Conservation (phyloP, 2,329 filamentous ascomycete genomes). For the Fusarium mundagurra region DNA sequence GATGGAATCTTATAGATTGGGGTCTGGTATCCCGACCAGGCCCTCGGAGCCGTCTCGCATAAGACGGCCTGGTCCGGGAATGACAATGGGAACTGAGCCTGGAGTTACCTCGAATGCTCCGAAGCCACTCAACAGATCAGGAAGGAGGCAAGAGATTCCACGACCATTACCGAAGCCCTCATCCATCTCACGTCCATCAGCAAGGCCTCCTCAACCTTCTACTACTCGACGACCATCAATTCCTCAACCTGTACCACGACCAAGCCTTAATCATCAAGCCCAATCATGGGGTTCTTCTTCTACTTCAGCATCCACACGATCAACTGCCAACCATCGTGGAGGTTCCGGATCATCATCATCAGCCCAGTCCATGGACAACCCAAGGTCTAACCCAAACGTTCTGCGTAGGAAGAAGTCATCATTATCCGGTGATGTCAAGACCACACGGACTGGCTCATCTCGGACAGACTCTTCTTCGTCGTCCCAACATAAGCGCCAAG, state of each 20-base stretch:
- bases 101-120: conserved; percentile 31
- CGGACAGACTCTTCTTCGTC: conserved; percentile 57
- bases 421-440: conserved; percentile 52
- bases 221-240: conserved; percentile 39
- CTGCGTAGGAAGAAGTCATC: conserved; percentile 62
- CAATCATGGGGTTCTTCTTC: conserved; percentile 55
- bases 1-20: conserved; percentile 56
- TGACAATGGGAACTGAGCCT: conserved; percentile 24
- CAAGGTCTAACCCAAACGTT: conserved; percentile 53
- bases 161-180: conserved; percentile 29
- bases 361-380: conserved; percentile 47
- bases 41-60: conserved; percentile 50
- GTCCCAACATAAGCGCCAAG: conserved; percentile 52
- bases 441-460: conserved; percentile 47
- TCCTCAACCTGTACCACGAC: conserved; percentile 36
- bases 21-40: conserved; percentile 53
- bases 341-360: conserved; percentile 49
- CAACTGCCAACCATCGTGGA: conserved; percentile 46
- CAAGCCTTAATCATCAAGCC: conserved; percentile 52
- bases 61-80: conserved; percentile 38
- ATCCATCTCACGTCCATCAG: conserved; percentile 27
- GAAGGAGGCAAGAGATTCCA: conserved; percentile 35
- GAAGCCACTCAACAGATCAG: conserved; percentile 37
- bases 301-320: conserved; percentile 46
- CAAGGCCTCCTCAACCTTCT: conserved; percentile 38